Evolutionary conservation across 1,139 yeast genomes (phyloP), one percentile per base, ranked within the genome.

Genomic region (Hanseniaspora gamundiae): DNA sequence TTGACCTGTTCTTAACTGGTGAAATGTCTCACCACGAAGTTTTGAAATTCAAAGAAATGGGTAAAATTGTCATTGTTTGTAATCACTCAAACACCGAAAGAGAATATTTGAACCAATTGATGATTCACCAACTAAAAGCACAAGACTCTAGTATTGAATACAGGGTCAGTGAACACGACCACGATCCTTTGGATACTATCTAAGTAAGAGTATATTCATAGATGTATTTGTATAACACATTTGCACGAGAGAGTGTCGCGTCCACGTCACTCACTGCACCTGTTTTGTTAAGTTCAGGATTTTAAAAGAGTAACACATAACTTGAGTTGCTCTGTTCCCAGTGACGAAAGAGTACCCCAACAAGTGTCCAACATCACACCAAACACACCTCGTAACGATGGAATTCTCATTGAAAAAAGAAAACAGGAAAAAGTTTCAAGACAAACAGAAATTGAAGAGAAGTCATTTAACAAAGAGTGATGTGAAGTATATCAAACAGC

Each of bases 11-110:
- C 58, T 75, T 78, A 55, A 88, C 98, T 0, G 99, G 99, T 1
- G 98, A 93, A 58, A 66, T 93, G 50, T 80, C 94, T 17, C 98
- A 91, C 57, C 98, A 93, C 57, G 96, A 91, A 59, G 81, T 84
- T 4, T 68, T 93, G 35, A 74, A 65, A 50, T 70, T 80, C 48
- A 74, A 71, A 41, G 97, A 88, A 53, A 58, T 66, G n/a, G 95
- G 95, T 0, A 68, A 77, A 11, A 69, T 78, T 10, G 86, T 87
- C 2, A 70, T 91, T 43, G 74, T 76, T 2, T 83, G 94, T 53
- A 88, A 88, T 52, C 98, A 93, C 56, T 74, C 94, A 19, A 88
- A 91, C 57, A 85, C 96, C 0, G 99, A 93, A 62, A 70, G 98
- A 45, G 95, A 94, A 0, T 91, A 80, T 54, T 66, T 91, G 43